Base-by-base conservation (phyloP, 2,329 filamentous ascomycete genomes). In the Monosporascus cannonballus region DNA sequence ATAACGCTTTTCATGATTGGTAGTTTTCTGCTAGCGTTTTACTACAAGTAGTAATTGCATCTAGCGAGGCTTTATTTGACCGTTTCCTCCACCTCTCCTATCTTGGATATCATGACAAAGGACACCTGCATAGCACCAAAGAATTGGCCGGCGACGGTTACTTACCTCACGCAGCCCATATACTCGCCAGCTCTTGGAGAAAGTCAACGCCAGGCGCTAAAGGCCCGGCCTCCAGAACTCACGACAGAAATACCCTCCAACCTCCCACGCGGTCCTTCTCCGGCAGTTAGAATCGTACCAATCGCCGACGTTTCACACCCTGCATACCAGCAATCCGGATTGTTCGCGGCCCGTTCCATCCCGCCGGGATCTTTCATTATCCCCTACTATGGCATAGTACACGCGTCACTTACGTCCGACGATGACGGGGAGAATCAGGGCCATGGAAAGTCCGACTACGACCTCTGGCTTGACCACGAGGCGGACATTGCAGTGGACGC, bases 371-470 rank as follows among this genome's bases (percentile, higher is more conserved):
- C 73, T 2, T 76, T 86, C 44, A 75, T 87, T 48, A 59, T 86
- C n/a, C 77, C 78, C 18, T 87, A 87, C 63, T 70, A 85, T 4
- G 84, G 84, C 6, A 69, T 79, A 17, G 71, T 84, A 47, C 84
- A 87, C 66, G 69, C 71, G 56, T 70, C 61, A 50, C 49, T 17
- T 57, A 66, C 45, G 54, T 62, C 50, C 50, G 62, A 58, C 61
- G 69, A 67, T 18, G 11, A 44, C 14, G 47, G 37, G 1, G 70
- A 79, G 56, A 69, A 70, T 20, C 9, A 39, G 18, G 42, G 36
- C 2, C 70, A 79, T 55, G 69, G 70, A n/a, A 52, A 61, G 15
- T 81, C 77, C 6, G 80, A 87, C 68, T 87, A 87, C 62, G 84
- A 87, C 63, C 70, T 87, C 25, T 84, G 81, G 75, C 70, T 87